Conservation (phyloP, 345 rosid genomes). For the Dovyalis caffra region DNA sequence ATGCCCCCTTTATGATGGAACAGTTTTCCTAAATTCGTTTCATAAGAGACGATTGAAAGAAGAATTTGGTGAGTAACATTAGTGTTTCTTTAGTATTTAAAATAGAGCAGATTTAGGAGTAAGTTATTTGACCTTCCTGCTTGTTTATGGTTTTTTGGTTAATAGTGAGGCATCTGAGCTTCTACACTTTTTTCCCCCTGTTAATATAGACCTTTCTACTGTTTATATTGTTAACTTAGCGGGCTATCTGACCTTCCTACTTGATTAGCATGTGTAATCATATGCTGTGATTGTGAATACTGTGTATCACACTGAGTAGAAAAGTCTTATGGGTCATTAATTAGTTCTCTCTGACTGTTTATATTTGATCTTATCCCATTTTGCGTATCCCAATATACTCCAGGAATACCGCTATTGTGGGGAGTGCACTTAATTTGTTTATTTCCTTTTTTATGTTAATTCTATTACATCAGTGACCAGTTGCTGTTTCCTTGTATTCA, state of each 20-base stretch:
- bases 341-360: slow-evolving; percentile 2
- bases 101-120: not conserved
- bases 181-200: not conserved
- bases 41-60: slow-evolving; percentile 69
- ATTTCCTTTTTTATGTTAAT: not conserved
- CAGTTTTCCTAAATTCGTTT: slow-evolving; percentile 49
- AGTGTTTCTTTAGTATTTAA: not conserved
- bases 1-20: slow-evolving; percentile 61
- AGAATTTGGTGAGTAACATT: slow-evolving; percentile 63
- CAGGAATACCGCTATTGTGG: not conserved
- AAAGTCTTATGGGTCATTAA: not conserved
- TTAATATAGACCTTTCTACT: not conserved
- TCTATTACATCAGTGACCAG: too few species aligned
- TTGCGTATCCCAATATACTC: not conserved
- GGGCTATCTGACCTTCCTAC: not conserved
- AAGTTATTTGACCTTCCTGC: not conserved
- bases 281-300: not conserved
- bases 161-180: not conserved
- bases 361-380: not conserved
- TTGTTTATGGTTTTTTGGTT: not conserved
- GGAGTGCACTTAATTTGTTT: not conserved
- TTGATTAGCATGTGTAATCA: not conserved
- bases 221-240: not conserved
- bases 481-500: not conserved
- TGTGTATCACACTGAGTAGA: not conserved